These are phyloP conservation scores for Acanthamoeba rhysodes DNA, from an alignment of 208 protist species.

Conservation along the genomic window DNA sequence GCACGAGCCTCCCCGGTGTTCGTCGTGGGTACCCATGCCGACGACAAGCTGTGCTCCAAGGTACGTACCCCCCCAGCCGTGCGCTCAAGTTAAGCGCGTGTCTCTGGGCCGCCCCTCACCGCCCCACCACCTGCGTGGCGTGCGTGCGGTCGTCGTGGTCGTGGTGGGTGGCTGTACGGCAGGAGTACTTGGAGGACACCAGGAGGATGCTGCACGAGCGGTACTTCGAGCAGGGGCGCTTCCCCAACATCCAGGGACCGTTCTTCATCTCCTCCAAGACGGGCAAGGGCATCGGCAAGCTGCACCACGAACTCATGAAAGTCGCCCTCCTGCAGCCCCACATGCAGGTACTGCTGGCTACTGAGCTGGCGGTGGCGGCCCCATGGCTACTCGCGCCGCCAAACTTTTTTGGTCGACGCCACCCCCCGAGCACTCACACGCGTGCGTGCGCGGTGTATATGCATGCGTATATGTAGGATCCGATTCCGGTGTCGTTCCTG, in stretches of 20 bases:
- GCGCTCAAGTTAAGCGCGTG: not conserved
- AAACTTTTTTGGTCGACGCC: too few relatives aligned
- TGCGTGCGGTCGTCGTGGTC: too few relatives aligned
- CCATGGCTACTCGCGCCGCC: too few relatives aligned
- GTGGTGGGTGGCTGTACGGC: too few relatives aligned
- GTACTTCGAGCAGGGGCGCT: not conserved
- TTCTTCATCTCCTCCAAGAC: conserved; percentile 6
- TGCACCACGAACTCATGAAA: not conserved
- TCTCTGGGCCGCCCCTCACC: not conserved
- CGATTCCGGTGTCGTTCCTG: conserved; percentile 13
- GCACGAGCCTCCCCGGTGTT: not conserved
- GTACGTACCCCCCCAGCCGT: not conserved
- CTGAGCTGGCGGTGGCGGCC: too few relatives aligned
- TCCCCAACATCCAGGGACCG: not conserved
- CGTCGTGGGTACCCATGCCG: conserved; percentile 33
- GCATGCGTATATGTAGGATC: not conserved
- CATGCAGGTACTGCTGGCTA: too few relatives aligned
- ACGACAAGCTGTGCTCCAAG: conserved; percentile 43
- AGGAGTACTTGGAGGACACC: conserved; percentile 12
- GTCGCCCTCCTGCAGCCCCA: not conserved
- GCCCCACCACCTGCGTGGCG: too few relatives aligned
- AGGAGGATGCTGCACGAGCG: not conserved
- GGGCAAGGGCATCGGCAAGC: not conserved
- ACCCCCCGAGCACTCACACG: too few relatives aligned
- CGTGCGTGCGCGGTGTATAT: too few relatives aligned